Conservation (phyloP, 2,329 filamentous ascomycete species). For the Cercospora zeina region DNA sequence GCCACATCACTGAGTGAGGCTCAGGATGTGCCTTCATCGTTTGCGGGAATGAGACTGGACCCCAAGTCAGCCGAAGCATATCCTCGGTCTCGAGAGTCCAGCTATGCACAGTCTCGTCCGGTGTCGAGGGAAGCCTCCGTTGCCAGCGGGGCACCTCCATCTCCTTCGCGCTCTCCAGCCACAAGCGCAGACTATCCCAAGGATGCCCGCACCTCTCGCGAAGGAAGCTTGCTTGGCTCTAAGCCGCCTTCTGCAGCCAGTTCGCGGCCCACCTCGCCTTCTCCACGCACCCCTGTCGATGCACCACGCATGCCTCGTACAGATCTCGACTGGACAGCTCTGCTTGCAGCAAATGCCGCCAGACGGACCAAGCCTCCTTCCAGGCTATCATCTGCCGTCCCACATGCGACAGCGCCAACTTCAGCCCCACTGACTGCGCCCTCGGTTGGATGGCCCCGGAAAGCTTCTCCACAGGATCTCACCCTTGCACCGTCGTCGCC, state of each 20-base stretch:
- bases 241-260: conserved; percentile 28
- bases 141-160: conserved; percentile 15
- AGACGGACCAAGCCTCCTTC: conserved; percentile 33
- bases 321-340: conserved; percentile 38
- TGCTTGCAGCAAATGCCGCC: conserved; percentile 34
- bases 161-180: conserved; percentile 28
- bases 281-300: conserved; percentile 30
- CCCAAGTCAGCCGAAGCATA: conserved; percentile 21
- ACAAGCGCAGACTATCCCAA: conserved; percentile 28
- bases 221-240: conserved; percentile 26
- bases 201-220: conserved; percentile 23
- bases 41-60: conserved; percentile 19
- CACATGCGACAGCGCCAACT: conserved; percentile 23
- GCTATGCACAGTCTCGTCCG: conserved; percentile 32
- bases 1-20: conserved; percentile 31
- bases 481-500: conserved; percentile 38
- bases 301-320: conserved; percentile 35
- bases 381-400: conserved; percentile 30
- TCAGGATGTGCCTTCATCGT: conserved; percentile 22
- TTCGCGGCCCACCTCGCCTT: conserved; percentile 36
- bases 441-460: conserved; percentile 6
- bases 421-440: background rate
- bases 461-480: conserved; percentile 22
- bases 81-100: conserved; percentile 31
- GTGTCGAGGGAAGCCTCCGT: conserved; percentile 33